A percentile compares a stretch with the other conserved stretches of the same genome.
Conservation (phyloP, 2,329 filamentous ascomycete species). For the Clathrospora elynae region DNA sequence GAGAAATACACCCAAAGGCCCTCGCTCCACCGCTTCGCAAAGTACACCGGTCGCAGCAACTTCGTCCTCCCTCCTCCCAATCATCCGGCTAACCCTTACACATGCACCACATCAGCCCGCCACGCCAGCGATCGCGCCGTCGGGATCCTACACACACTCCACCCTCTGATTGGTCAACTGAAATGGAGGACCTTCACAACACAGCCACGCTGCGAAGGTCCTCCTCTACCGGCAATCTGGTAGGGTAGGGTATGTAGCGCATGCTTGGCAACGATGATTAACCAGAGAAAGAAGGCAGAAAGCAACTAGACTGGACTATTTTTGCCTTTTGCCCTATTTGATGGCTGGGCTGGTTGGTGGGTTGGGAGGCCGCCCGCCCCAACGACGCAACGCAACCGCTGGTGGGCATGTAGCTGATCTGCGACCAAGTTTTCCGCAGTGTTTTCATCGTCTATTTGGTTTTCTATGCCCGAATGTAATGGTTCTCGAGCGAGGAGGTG, state of each 20-base stretch:
- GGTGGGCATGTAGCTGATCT: no score
- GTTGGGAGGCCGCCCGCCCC: conserved; percentile 16
- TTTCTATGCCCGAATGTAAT: no score
- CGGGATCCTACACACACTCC: neutral
- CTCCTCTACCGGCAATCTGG: conserved; percentile 10
- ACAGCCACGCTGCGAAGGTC: conserved; percentile 15
- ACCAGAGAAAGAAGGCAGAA: conserved; percentile 3
- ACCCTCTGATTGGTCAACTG: conserved; percentile 6
- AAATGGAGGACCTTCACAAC: conserved; percentile 11
- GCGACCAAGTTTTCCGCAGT: no score
- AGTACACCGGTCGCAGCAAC: no score
- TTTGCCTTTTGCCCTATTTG: conserved; percentile 15
- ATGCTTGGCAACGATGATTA: conserved; percentile 5
- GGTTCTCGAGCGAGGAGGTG: neutral
- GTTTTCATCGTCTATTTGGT: no score
- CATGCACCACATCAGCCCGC: conserved; percentile 6
- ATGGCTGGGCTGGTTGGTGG: no score
- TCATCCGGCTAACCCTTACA: conserved; percentile 2
- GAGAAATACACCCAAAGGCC: no score
- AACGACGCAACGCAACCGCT: no score
- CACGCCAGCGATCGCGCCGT: conserved; percentile 4
- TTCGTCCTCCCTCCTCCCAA: neutral
- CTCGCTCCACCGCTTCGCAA: no score
- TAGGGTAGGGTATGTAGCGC: conserved; percentile 5
- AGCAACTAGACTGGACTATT: conserved; percentile 1